Base-by-base conservation (phyloP, 2,329 filamentous ascomycete species). In the Pseudocercospora crystallina region DNA sequence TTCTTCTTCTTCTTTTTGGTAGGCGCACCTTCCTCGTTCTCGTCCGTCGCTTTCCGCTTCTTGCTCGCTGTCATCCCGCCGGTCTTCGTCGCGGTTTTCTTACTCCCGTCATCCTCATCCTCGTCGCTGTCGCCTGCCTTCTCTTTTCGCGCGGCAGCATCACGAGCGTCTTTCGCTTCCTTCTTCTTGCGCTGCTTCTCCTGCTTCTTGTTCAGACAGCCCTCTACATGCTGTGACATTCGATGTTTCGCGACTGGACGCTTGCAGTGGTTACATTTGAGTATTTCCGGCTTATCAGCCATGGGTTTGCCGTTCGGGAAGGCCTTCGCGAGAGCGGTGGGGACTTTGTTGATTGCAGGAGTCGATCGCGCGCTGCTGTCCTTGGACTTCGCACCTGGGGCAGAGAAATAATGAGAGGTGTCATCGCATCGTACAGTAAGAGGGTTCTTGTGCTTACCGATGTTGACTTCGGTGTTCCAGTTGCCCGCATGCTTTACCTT, bases 231-330 rank as follows among this genome's bases (percentile, higher is more conserved):
- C 13, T 82, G 81, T 51, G 86, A 85, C 2, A 89, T 87, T 0
- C 83, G 84, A 30, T 83, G 83, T 62, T 86, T 87, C 11, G 94
- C 77, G 10, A 96, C 82, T 44, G 87, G 87, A 63, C 95, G 91
- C 72, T 94, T 96, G 75, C 92, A 99, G 69, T 95, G 90, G 69
- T 94, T 96, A 79, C 92, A 99, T 60, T 75, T 72, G 43, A 94
- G 84, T 8, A 89, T 80, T 57, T 95, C 89, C 9, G 87, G 81
- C 49, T 78, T 79, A 65, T 96, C 91, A 61, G 90, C 85, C 60
- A 95, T 80, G 0, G 90, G 90, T 51, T 86, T 84, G 55, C 90
- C 89, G 40, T 86, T 91, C 3, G 84, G 79, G 69, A 96, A 96
- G 4, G 87, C 87, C 53, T 89, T 84, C 61, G 87, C 82, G 11